Base-by-base conservation (phyloP, 768 basidiomycete genomes). In the Boletus vinaceobasis region DNA sequence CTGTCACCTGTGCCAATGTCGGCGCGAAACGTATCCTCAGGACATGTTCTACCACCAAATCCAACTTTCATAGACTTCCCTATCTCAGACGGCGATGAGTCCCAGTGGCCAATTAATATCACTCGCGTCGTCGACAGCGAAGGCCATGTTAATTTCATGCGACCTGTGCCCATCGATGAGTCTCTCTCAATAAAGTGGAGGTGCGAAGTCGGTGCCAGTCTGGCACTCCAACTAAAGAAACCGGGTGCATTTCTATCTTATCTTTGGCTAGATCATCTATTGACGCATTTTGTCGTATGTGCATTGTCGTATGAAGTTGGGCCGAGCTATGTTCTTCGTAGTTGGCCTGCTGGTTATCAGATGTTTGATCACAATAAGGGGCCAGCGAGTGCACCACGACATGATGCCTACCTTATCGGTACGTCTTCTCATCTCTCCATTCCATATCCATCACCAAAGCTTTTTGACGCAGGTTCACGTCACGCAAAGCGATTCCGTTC, bases 371-470 rank as follows among this genome's bases (percentile, higher is more conserved):
- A 93, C 58, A 75, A 86, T 56, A 90, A 90, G 65, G 87, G 90
- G 0, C 72, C 75, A 7, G 72, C 64, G 36, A 61, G 52, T 11
- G 69, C 70, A 37, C 82, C 87, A 21, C 76, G 92, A 54, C 85
- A 86, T 56, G 92, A 94, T 66, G 72, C 85, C 15, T 94, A 94
- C 73, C 79, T 93, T 26, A 83, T 79, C 54, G 91, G 91, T 91
- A 21, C 35, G 74, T 61, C 17, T 42, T 42, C n/a, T 50, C 15
- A 17, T 43, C 15, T 52, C 3, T 29, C 35, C 36, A 2, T 17
- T 40, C n/a, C 49, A 3, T 14, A n/a, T 21, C 1, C 3, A 38
- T 50, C 36, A 46, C 8, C n/a, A 19, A 15, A 52, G 38, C 44
- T 14, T 21, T 50, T 36, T 19, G 31, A 47, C 55, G 23, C 52